These are phyloP conservation scores for Cercospora sesami DNA, from an alignment of 2,329 filamentous ascomycete species.

Conservation along the genomic window DNA sequence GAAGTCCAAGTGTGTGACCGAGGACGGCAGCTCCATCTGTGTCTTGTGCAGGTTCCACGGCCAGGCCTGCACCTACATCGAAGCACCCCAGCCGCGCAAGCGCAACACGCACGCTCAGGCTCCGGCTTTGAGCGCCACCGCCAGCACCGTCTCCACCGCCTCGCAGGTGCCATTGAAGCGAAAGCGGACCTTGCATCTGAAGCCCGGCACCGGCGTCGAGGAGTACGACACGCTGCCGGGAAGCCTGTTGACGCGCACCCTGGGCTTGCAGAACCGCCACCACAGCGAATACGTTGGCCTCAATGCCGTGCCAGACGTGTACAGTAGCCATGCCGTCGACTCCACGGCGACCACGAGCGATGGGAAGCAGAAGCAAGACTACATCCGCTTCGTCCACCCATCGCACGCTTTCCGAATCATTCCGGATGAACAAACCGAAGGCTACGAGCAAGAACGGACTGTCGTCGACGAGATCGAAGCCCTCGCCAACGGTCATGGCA, in stretches of 20 bases:
- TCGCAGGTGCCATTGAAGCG: constrained; percentile 18
- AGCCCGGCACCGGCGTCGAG: constrained; percentile 53
- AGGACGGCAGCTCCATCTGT: constrained; percentile 28
- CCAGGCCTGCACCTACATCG: constrained; percentile 72
- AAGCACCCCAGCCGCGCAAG: constrained; percentile 38
- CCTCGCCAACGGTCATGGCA: constrained; percentile 69
- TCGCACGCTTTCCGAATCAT: constrained; percentile 75
- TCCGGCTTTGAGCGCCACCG: constrained; percentile 8
- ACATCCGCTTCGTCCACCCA: constrained; percentile 69
- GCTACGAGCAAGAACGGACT: constrained; percentile 29
- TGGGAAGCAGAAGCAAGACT: constrained; percentile 11
- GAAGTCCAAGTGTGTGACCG: constrained; percentile 33
- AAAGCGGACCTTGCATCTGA: constrained; percentile 18
- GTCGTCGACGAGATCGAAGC: constrained; percentile 70
- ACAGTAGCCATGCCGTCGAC: constrained; percentile 16
- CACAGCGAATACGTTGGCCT: constrained; percentile 34
- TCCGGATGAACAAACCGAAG: constrained; percentile 44
- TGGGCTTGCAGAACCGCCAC: constrained; percentile 37
- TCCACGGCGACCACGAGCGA: not conserved
- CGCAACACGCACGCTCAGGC: constrained; percentile 12
- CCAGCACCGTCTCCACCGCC: not conserved
- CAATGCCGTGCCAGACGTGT: constrained; percentile 30
- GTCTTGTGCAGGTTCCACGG: constrained; percentile 53
- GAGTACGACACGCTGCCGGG: constrained; percentile 71
- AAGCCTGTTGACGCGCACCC: constrained; percentile 65